These are phyloP conservation scores for Clitoria ternatea DNA, from an alignment of 306 rosid species.

Conservation along the genomic window DNA sequence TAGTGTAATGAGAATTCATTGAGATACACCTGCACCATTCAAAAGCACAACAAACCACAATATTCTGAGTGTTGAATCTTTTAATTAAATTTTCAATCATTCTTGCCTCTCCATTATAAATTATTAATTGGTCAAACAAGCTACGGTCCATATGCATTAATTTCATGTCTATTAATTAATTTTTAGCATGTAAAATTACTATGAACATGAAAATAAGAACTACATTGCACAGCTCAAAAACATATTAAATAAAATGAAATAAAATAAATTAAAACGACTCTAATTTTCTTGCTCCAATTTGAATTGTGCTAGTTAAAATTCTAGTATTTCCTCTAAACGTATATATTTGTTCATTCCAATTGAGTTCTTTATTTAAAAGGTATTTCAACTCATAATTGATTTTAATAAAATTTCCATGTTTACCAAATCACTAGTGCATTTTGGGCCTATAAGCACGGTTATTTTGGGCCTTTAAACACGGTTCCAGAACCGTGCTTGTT, in stretches of 20 bases:
- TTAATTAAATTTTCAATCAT: background rate
- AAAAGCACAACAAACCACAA: slow-evolving; percentile 25
- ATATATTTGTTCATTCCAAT: background rate
- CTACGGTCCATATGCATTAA: background rate
- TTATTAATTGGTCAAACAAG: background rate
- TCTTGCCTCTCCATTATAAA: background rate
- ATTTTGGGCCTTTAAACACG: too few relatives aligned
- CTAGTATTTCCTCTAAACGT: background rate
- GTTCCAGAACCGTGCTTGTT: too few relatives aligned
- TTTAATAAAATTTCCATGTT: background rate
- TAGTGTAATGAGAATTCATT: slow-evolving; percentile 63
- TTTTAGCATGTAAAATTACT: background rate
- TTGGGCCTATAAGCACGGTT: too few relatives aligned
- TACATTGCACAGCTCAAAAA: background rate
- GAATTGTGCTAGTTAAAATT: background rate
- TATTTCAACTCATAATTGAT: background rate
- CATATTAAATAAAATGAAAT: background rate
- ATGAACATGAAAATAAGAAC: background rate
- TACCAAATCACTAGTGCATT: too few relatives aligned
- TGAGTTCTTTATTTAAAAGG: background rate
- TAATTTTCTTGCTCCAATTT: background rate
- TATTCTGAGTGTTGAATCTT: background rate
- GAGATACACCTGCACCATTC: slow-evolving; percentile 77
- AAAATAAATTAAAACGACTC: background rate
- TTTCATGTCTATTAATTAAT: background rate